Evolutionary conservation across 2,329 filamentous ascomycete genomes (phyloP), one percentile per base, ranked within the genome.

Genomic region (Zymoseptoria pseudotritici): DNA sequence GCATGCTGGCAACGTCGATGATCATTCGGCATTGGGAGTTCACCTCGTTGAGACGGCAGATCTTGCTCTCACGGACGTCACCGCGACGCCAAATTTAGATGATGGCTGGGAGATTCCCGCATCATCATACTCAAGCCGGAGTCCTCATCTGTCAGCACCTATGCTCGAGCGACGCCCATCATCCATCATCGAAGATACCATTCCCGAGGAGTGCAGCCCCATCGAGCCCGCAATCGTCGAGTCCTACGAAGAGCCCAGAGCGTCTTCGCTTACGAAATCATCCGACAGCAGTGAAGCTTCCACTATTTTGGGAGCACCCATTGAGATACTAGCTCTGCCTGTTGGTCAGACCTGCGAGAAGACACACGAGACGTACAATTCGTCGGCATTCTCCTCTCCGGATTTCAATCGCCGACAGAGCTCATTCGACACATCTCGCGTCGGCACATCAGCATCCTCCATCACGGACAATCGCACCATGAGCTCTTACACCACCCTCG

Each of bases 371-470:
- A 82, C 84, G 61, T 82, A 83, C 55, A 81, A 83, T 63, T 78
- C 85, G 3, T 80, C 79, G 0, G 75, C 77, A 4, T 79, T 79
- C 69, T 82, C 88, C 1, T 91, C 88, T 4, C 89, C 88, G 0
- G 83, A 87, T 57, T 74, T 77, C 59, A 67, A 69, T 83, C 87
- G 61, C 79, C 86, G 60, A 78, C 89, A 78, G 73, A 86, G 84
- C 3, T 80, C 78, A 0, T 86, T 89, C 58, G 89, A 92, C 63
- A 83, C 83, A 1, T 86, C 89, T 57, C 83, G 87, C 20, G 83
- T 91, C 26, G 89, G 88, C 5, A 91, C 89, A 1, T 86, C 89
- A 2, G 85, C 87, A 5, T 92, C 89, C 1, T 91, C 88, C 0
- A 78, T 70, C 87, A 51, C 84, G 0, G 89, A 91, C 63, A 88